Evolutionary conservation across 1,139 yeast species (phyloP).

Genomic region (Magnusiomyces clavatus): DNA sequence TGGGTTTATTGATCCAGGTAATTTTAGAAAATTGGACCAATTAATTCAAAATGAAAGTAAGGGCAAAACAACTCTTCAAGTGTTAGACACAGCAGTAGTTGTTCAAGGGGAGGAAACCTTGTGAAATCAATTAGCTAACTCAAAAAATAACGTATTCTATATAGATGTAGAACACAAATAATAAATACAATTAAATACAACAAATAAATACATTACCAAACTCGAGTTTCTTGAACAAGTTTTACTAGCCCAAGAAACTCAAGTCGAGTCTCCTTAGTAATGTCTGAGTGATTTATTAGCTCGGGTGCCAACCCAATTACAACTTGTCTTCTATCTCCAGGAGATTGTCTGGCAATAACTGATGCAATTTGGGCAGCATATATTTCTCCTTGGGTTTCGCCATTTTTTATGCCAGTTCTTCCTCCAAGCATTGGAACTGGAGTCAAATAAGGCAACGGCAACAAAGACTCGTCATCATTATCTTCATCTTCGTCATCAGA

Average conservation of each 20-base stretch:
- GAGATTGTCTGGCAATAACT: slow-evolving; percentile 30
- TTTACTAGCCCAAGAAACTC: neutral
- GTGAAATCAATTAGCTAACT: slow-evolving; percentile 10
- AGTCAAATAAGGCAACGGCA: slow-evolving; percentile 30
- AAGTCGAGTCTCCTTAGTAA: too few relatives aligned
- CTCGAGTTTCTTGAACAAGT: slow-evolving; percentile 6
- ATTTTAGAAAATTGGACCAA: slow-evolving; percentile 62
- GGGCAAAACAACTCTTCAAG: slow-evolving; percentile 65
- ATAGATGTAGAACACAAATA: neutral
- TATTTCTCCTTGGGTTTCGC: slow-evolving; percentile 21
- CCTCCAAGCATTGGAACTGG: slow-evolving; percentile 33
- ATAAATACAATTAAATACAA: neutral
- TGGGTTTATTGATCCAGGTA: slow-evolving; percentile 83
- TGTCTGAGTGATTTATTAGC: too few relatives aligned
- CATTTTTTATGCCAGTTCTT: slow-evolving; percentile 22
- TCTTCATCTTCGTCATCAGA: slow-evolving; percentile 14
- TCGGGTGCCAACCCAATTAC: slow-evolving; percentile 30
- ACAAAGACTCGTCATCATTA: slow-evolving; percentile 18
- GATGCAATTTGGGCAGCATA: slow-evolving; percentile 34
- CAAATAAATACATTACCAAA: neutral
- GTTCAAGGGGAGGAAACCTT: slow-evolving; percentile 38
- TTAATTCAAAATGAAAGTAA: slow-evolving; percentile 47
- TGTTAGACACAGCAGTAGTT: slow-evolving; percentile 82
- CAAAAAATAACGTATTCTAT: neutral
- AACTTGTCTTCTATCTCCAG: slow-evolving; percentile 31